Evolutionary conservation across 2,329 filamentous ascomycete species (phyloP).

Genomic region (Monilinia fructicola): DNA sequence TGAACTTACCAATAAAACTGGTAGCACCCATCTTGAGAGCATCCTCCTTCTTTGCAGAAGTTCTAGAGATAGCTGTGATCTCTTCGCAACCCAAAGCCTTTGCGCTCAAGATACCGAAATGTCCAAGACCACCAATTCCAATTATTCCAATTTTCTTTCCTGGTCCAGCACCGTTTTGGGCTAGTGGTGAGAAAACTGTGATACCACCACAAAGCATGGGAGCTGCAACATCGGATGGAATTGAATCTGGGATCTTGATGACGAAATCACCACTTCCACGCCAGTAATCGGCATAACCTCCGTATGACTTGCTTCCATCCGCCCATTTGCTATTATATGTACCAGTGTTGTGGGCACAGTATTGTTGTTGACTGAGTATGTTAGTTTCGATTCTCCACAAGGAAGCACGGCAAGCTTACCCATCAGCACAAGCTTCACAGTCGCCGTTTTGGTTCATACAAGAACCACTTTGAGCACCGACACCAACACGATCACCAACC

Average conservation of each 20-base stretch:
- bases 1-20: conserved; percentile 44
- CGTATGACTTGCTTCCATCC: conserved; percentile 48
- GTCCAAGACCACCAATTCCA: conserved; percentile 65
- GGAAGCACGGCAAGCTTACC: conserved; percentile 33
- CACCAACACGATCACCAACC: conserved; percentile 52
- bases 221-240: conserved; percentile 53
- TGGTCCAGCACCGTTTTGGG: conserved; percentile 64
- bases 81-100: conserved; percentile 68
- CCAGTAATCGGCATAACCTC: conserved; percentile 52
- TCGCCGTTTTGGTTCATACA: conserved; percentile 42
- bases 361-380: neutral
- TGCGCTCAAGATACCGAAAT: conserved; percentile 70
- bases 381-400: conserved; percentile 24
- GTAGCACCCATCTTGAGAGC: conserved; percentile 62
- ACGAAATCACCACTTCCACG: conserved; percentile 59
- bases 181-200: conserved; percentile 69
- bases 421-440: conserved; percentile 52
- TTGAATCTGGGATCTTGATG: conserved; percentile 56
- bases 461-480: conserved; percentile 51
- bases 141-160: conserved; percentile 71
- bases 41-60: conserved; percentile 57
- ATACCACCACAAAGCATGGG: conserved; percentile 78
- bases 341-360: conserved; percentile 33
- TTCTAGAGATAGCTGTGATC: conserved; percentile 64
- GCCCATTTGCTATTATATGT: conserved; percentile 47